Evolutionary conservation across 2,329 filamentous ascomycete genomes (phyloP).

Genomic region (Sporothrix curviconia): DNA sequence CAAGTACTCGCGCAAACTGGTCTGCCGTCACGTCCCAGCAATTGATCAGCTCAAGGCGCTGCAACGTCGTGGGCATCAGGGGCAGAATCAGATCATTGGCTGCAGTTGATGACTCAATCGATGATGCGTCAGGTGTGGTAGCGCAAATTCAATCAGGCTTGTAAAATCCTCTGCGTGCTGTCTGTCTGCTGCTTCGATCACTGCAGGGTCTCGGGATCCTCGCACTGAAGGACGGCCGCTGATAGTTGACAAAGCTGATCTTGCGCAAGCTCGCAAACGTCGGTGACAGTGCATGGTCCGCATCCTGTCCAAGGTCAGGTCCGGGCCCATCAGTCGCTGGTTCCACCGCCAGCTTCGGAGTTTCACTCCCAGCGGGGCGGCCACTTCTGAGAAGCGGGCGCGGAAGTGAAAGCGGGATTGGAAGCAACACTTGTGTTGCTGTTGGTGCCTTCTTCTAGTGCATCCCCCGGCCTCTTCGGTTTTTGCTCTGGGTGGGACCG

Average conservation of each 20-base stretch:
- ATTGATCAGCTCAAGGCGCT: conserved; percentile 66
- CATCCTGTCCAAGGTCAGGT: conserved; percentile 44
- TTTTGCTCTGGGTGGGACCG: conserved; percentile 25
- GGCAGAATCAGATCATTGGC: conserved; percentile 63
- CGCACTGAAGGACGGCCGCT: conserved; percentile 44
- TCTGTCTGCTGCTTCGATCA: conserved; percentile 30
- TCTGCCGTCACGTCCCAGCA: conserved; percentile 69
- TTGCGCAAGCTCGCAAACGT: conserved; percentile 52
- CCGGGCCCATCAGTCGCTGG: conserved; percentile 42
- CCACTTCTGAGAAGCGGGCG: too few species aligned
- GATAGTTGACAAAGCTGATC: conserved; percentile 58
- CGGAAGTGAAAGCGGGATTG: too few species aligned
- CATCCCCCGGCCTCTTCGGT: conserved; percentile 20
- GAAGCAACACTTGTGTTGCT: too few species aligned
- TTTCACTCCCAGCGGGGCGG: too few species aligned
- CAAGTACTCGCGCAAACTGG: conserved; percentile 59
- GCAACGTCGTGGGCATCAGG: conserved; percentile 58
- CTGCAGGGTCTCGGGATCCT: conserved; percentile 39
- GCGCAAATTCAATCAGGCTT: conserved; percentile 38
- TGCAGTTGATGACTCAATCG: conserved; percentile 68
- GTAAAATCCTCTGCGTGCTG: conserved; percentile 34
- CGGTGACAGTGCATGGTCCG: conserved; percentile 45
- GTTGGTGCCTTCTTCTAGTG: background rate
- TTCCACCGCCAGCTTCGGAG: conserved; percentile 58
- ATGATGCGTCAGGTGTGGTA: conserved; percentile 57